Percentiles rank a stretch among this genome's conserved stretches.
phyloP scores from a whole-genome alignment of 1,284 basidiomycete species.

The Irpex sp. region DNA sequence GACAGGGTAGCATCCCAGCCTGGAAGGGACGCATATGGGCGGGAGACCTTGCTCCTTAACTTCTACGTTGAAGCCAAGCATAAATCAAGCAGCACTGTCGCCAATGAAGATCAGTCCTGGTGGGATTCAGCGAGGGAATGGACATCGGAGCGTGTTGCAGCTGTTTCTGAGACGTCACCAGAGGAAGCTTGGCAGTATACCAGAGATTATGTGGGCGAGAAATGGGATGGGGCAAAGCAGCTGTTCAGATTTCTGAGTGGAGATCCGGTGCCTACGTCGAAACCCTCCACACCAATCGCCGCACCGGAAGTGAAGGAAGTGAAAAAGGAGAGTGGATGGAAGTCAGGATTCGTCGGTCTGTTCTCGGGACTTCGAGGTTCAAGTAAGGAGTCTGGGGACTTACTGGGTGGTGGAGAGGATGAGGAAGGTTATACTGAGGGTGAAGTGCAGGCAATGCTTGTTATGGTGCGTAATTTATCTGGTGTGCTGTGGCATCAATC shows the following conservation, averaged over 20 bases:
- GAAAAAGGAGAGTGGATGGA: conserved; percentile 36
- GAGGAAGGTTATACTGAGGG: conserved; percentile 64
- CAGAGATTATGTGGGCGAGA: conserved; percentile 35
- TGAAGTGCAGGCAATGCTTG: conserved; percentile 74
- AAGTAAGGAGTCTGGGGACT: conserved; percentile 28
- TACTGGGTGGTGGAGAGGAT: conserved; percentile 25
- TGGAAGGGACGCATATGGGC: conserved; percentile 62
- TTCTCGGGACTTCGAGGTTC: conserved; percentile 62
- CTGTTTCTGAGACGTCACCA: conserved; percentile 46
- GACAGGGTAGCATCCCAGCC: conserved; percentile 75
- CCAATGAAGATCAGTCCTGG: conserved; percentile 31
- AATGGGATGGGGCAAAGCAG: conserved; percentile 45
- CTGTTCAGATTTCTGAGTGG: conserved; percentile 72
- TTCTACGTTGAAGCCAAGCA: conserved; percentile 68
- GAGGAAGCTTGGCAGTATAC: conserved; percentile 49
- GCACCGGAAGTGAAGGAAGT: conserved; percentile 27
- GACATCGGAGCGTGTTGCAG: conserved; percentile 36
- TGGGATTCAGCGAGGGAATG: conserved; percentile 36
- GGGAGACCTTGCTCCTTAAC: conserved; percentile 77
- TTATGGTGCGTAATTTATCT: conserved; percentile 49
- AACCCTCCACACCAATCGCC: conserved; percentile 28
- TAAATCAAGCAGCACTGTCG: conserved; percentile 28
- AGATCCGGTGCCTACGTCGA: conserved; percentile 38
- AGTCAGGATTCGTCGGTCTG: conserved; percentile 59
- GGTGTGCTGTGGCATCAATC: conserved; percentile 1